Percentiles rank a stretch among this genome's conserved stretches.
Conservation (phyloP, 2,329 filamentous ascomycete genomes). For the Cercospora sp. region DNA sequence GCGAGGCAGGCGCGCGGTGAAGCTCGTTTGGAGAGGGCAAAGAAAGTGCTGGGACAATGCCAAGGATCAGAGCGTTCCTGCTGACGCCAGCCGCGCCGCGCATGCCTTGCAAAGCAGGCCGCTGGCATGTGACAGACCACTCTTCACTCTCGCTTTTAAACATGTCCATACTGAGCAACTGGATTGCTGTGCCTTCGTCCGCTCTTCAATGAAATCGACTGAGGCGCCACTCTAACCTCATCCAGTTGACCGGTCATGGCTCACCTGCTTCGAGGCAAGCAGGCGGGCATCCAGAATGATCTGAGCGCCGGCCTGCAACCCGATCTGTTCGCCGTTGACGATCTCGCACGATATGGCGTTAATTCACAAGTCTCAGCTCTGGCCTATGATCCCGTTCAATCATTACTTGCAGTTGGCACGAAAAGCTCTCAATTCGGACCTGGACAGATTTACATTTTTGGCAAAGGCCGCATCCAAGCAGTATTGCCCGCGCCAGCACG, state of each 20-base stretch:
- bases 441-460: conserved; percentile 87
- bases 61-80: conserved; percentile 2
- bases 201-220: neutral
- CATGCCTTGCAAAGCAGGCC: conserved; percentile 8
- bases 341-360: conserved; percentile 78
- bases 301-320: conserved; percentile 78
- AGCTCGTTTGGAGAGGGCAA: neutral
- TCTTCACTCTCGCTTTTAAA: neutral
- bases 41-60: conserved; percentile 4
- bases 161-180: neutral
- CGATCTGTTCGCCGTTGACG: conserved; percentile 78
- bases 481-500: conserved; percentile 69
- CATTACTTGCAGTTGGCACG: conserved; percentile 87
- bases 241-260: conserved; percentile 60
- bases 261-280: conserved; percentile 85
- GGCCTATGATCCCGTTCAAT: conserved; percentile 91
- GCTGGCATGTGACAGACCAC: conserved; percentile 11
- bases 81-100: conserved; percentile 14
- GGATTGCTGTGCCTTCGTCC: neutral
- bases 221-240: neutral
- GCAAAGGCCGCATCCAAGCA: conserved; percentile 76
- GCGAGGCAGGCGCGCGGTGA: neutral
- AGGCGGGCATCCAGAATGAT: conserved; percentile 88
- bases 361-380: conserved; percentile 67
- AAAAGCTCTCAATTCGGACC: conserved; percentile 81